Percentiles rank a stretch among this genome's conserved stretches.
phyloP scores from a whole-genome alignment of 768 basidiomycete genomes.

The Boletus vermiculosoides region DNA sequence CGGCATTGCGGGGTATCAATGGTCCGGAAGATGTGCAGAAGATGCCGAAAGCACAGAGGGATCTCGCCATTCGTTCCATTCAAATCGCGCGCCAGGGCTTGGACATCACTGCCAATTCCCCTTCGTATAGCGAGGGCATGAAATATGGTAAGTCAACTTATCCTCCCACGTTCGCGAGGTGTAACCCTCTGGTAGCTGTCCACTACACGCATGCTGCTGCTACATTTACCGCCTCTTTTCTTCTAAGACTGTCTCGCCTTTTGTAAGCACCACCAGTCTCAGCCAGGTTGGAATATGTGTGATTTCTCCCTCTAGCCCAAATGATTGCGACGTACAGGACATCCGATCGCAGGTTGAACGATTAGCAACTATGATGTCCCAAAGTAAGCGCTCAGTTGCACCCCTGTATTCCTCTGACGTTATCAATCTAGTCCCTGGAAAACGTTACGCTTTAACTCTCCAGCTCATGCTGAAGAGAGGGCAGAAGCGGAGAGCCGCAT shows the following conservation, averaged over 20 bases:
- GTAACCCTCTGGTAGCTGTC: slow-evolving; percentile 52
- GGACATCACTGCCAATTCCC: slow-evolving; percentile 82
- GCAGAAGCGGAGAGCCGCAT: slow-evolving; percentile 55
- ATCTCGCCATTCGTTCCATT: slow-evolving; percentile 81
- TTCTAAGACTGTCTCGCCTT: slow-evolving; percentile 80
- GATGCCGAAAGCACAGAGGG: slow-evolving; percentile 76
- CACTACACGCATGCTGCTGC: slow-evolving; percentile 91
- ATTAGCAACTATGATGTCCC: slow-evolving; percentile 70
- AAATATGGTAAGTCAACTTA: slow-evolving; percentile 65
- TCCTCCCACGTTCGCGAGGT: slow-evolving; percentile 1
- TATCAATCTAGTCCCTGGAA: slow-evolving; percentile 75
- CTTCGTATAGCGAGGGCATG: slow-evolving; percentile 87
- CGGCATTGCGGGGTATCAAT: slow-evolving; percentile 76
- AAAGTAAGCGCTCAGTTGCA: slow-evolving; percentile 51
- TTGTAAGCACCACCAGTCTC: slow-evolving; percentile 56
- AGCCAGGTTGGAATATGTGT: background rate
- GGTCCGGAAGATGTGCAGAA: slow-evolving; percentile 83
- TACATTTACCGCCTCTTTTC: slow-evolving; percentile 89
- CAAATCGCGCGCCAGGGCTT: slow-evolving; percentile 75
- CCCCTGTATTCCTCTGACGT: slow-evolving; percentile 6
- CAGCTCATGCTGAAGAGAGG: slow-evolving; percentile 85
- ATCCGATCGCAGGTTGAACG: slow-evolving; percentile 78
- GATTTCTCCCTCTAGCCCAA: slow-evolving; percentile 53
- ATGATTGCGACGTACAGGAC: slow-evolving; percentile 73
- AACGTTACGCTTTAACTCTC: slow-evolving; percentile 87